Evolutionary conservation across 108 stramenopile species (phyloP).

Genomic region (Nitzschia inconspicua): DNA sequence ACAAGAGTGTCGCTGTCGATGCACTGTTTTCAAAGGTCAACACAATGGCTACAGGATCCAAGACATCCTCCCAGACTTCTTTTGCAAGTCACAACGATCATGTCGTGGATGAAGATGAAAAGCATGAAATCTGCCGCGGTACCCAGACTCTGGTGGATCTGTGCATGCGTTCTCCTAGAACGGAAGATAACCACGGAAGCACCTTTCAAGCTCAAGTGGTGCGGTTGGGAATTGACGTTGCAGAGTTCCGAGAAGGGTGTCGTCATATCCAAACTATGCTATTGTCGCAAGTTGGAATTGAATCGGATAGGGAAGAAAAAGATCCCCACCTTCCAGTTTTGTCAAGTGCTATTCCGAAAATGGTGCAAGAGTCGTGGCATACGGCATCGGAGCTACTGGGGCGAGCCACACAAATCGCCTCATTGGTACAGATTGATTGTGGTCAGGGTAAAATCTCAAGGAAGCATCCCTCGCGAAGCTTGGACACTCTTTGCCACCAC

Average conservation of each 20-base stretch:
- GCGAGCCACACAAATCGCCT: slow-evolving; percentile 8
- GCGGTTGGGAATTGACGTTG: slow-evolving; percentile 35
- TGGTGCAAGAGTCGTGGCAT: slow-evolving; percentile 19
- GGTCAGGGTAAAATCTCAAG: neutral
- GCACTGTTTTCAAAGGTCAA: neutral
- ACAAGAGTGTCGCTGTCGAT: slow-evolving; percentile 8
- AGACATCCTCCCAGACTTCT: neutral
- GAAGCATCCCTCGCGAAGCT: slow-evolving; percentile 6
- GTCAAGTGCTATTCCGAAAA: neutral
- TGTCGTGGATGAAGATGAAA: neutral
- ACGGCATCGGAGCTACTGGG: slow-evolving; percentile 6
- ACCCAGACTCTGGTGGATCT: neutral
- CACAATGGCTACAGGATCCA: neutral
- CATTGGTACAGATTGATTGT: neutral
- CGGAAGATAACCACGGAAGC: neutral
- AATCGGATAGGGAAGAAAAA: neutral
- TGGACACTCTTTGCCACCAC: slow-evolving; percentile 45
- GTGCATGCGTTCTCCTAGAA: neutral
- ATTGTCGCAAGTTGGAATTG: slow-evolving; percentile 7
- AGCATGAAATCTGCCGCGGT: neutral
- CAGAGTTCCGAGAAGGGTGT: slow-evolving; percentile 39
- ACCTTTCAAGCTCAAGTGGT: slow-evolving; percentile 7
- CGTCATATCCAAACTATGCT: slow-evolving; percentile 35
- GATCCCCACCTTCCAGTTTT: neutral
- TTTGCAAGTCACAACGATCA: neutral